Base-by-base conservation (phyloP, 2,329 filamentous ascomycete species). In the Fusarium clavum region DNA sequence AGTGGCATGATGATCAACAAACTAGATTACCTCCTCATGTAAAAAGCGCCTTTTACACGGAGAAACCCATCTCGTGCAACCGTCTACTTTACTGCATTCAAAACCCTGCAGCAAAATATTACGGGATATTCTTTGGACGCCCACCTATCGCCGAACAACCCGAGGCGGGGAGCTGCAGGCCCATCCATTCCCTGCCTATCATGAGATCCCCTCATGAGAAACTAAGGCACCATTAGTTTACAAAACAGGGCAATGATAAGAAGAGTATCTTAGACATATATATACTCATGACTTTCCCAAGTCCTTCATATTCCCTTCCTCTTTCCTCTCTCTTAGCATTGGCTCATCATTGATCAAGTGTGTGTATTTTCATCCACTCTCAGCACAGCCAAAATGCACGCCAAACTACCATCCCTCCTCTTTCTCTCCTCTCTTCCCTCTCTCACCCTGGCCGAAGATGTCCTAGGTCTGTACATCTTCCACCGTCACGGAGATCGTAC, bases 401-500 rank as follows among this genome's bases (percentile, higher is more conserved):
- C 80, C 72, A 83, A 82, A 65, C 74, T 80, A 25, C 64, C 83
- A 60, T 73, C 84, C 61, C 71, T 75, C 46, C 62, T 73, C 44
- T 68, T 83, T 32, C 64, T 73, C 44, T 69, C 83, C 66, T 78
- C 83, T 44, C 74, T 83, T 51, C 77, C 81, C 56, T 72, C 83
- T 51, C 65, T 81, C 63, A 48, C 76, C 79, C 47, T 73, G 67
- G 82, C 82, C 22, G 92, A 97, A 82, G 92, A 90, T 1, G 85
- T 96, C 29, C 85, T 97, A 18, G 94, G 94, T 55, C 90, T 91
- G 47, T 96, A 94, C 80, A 90, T 97, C 80, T 97, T 97, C 84
- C 90, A 93, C 73, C 92, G 94, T 47, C 94, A 98, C 82, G 94
- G 94, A 61, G 94, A 98, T 80, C 90, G 94, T 59, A 95, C 94